Conservation (phyloP, 495 filamentous ascomycete genomes). For the Talaromyces proteolyticus region DNA sequence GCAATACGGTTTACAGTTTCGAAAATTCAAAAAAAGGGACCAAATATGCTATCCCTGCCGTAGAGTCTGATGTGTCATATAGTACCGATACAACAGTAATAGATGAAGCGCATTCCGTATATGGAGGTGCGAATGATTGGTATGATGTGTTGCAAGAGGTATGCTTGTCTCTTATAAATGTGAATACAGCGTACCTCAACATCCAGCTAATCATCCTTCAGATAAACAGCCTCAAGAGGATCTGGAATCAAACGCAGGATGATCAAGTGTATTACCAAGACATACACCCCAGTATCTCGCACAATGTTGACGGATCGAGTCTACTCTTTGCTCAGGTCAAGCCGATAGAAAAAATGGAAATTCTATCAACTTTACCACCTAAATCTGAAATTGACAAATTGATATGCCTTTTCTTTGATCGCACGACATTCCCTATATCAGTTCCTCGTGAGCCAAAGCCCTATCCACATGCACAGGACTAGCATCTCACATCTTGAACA, state of each 20-base stretch:
- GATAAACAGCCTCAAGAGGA: conserved; percentile 5
- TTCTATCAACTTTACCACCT: conserved; percentile 1
- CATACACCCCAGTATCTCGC: neutral
- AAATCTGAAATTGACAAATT: conserved; percentile 3
- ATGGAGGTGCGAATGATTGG: conserved; percentile 6
- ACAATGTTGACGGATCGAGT: conserved; percentile 6
- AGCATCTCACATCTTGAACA: neutral
- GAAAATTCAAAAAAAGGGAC: neutral
- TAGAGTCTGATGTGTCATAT: neutral
- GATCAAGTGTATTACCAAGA: neutral
- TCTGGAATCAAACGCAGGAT: conserved; percentile 5
- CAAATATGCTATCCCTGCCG: too few relatives aligned
- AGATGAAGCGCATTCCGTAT: conserved; percentile 1
- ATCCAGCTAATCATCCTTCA: neutral
- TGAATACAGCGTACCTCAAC: neutral
- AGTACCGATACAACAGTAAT: neutral
- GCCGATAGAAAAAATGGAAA: conserved; percentile 1
- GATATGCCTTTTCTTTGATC: conserved; percentile 3
- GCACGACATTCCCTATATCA: neutral
- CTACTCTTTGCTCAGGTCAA: conserved; percentile 4
- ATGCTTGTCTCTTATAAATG: neutral
- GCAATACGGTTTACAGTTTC: neutral
- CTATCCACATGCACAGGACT: neutral
- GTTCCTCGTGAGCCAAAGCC: neutral
- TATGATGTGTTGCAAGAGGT: conserved; percentile 7